Evolutionary conservation across 1,139 yeast species (phyloP), one percentile per base, ranked within the genome.

Genomic region (Saccharomyces uvarum): DNA sequence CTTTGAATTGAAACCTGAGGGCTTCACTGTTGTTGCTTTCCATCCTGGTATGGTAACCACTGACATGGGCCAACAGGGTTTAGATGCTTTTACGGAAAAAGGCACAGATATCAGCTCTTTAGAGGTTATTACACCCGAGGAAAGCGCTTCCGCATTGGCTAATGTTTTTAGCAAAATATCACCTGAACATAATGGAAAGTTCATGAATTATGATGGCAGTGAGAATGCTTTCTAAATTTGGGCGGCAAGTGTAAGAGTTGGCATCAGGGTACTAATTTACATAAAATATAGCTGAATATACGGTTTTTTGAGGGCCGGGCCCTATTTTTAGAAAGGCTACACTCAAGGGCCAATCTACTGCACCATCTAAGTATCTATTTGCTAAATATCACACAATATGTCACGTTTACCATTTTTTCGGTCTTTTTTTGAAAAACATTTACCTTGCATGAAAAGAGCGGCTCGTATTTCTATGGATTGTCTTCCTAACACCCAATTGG

Each of bases 1-100:
- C 28, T 41, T 29, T 24, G 73, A 71, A 51, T 56, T 63, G 19
- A 57, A 57, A 16, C 54, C 48, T 0, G 68, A 70, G 26, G 64
- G 61, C 1, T 65, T 66, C 51, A 62, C 59, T 3, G 62, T 70
- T 6, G 57, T 65, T 9, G 63, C 70, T 16, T 48, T 70, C 13
- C 69, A 66, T 54, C 75, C 76, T 1, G 75, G 76, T 47, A 50
- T 61, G 24, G 74, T 71, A 6, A 8, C 54, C 1, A 69, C 72
- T 28, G 74, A 72, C 44, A 63, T 67, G 69, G 66, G 54, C 5
- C 49, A 50, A 42, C 7, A 14, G 21, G 54, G 41, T 11, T n/a
- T 49, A 3, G 16, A 38, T 38, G 4, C 11, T 16, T 38, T 38
- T 38, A 9, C 19, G 8, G n/a, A 38, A 21, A 19, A 38, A 9